Evolutionary conservation across 2,329 filamentous ascomycete species (phyloP).

Genomic region (Hansfordia pulvinata): DNA sequence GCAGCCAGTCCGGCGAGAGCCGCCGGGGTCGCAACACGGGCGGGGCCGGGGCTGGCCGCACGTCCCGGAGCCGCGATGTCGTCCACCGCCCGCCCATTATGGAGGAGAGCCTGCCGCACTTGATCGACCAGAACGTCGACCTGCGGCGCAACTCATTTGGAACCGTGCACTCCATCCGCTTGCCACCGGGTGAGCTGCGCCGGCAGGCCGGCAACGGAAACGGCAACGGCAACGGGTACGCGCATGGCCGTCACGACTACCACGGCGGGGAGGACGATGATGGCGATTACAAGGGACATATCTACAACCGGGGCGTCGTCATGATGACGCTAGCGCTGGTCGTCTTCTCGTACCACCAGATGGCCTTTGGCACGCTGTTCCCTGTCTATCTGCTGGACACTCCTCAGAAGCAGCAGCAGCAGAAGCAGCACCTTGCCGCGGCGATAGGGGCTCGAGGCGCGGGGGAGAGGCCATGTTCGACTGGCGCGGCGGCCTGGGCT

Average conservation of each 20-base stretch:
- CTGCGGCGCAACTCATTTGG: constrained; percentile 24
- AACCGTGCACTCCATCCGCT: constrained; percentile 24
- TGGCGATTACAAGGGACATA: constrained; percentile 11
- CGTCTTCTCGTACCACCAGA: constrained; percentile 29
- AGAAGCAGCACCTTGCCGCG: constrained; percentile 12
- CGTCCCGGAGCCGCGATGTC: constrained; percentile 7
- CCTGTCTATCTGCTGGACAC: constrained; percentile 29
- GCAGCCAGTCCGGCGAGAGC: no score
- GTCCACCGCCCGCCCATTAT: constrained; percentile 15
- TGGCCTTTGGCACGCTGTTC: constrained; percentile 27
- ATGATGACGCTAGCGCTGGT: constrained; percentile 26
- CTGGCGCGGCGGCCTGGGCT: constrained; percentile 48
- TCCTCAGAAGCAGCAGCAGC: no score
- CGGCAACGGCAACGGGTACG: background rate
- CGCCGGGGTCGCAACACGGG: constrained; percentile 3
- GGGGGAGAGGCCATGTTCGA: constrained; percentile 21
- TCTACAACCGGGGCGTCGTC: constrained; percentile 24
- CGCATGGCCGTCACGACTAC: background rate
- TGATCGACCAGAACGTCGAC: constrained; percentile 21
- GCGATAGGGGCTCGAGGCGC: constrained; percentile 3
- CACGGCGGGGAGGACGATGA: constrained; percentile 1
- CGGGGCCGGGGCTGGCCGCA: constrained; percentile 1
- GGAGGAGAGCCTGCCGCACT: constrained; percentile 19
- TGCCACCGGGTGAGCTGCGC: constrained; percentile 7
- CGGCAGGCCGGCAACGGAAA: background rate